Evolutionary conservation across 1,284 basidiomycete species (phyloP).

Genomic region (Pulchroboletus neoregius): DNA sequence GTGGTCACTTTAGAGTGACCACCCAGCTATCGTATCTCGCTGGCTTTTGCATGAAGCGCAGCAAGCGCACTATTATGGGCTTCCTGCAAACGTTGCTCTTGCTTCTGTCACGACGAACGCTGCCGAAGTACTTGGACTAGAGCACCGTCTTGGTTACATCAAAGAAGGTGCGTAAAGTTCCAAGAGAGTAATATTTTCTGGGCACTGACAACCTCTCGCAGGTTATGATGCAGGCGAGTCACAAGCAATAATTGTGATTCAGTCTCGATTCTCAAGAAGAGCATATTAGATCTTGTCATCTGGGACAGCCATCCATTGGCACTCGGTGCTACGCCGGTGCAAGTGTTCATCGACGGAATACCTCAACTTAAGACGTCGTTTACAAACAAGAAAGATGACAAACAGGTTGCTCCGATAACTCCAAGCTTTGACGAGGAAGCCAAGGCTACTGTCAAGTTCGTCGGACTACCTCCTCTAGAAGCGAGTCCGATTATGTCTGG

Average conservation of each 20-base stretch:
- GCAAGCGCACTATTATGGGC: constrained; percentile 59
- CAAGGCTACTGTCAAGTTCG: constrained; percentile 48
- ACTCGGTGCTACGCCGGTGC: constrained; percentile 65
- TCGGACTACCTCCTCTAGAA: constrained; percentile 62
- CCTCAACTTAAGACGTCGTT: constrained; percentile 47
- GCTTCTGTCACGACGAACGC: constrained; percentile 60
- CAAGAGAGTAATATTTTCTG: not conserved
- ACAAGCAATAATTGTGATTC: not conserved
- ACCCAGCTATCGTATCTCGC: constrained; percentile 62
- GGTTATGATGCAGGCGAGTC: constrained; percentile 35
- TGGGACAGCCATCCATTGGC: constrained; percentile 87
- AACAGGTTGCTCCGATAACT: constrained; percentile 51
- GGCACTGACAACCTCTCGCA: constrained; percentile 13
- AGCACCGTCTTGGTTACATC: constrained; percentile 63
- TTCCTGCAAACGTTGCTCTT: constrained; percentile 45
- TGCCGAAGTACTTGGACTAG: constrained; percentile 59
- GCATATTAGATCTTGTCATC: constrained; percentile 67
- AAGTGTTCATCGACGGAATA: constrained; percentile 70
- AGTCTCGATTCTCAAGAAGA: not conserved
- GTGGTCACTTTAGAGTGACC: constrained; percentile 49
- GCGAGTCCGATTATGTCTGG: constrained; percentile 28
- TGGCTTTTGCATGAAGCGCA: constrained; percentile 69
- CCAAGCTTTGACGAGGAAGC: constrained; percentile 65
- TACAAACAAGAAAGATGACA: constrained; percentile 44
- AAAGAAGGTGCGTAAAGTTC: constrained; percentile 37